Percentiles rank a stretch among this genome's conserved stretches.
Conservation (phyloP, 768 basidiomycete species). For the Daedaleopsis sinensis region DNA sequence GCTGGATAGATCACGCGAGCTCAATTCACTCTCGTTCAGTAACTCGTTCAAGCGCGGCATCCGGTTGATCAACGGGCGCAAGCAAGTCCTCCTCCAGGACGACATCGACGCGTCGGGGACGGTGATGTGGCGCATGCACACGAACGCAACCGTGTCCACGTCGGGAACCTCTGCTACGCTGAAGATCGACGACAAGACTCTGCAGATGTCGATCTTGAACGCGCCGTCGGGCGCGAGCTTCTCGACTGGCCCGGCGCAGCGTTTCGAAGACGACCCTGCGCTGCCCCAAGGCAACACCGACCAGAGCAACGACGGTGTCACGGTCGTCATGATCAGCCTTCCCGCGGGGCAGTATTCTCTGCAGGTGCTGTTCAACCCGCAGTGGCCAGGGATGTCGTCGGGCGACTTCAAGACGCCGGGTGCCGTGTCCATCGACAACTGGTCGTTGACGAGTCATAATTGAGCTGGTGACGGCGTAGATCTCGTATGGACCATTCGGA, state of each 20-base stretch:
- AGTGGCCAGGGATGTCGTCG: constrained; percentile 74
- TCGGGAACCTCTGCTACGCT: constrained; percentile 75
- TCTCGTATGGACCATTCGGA: background rate
- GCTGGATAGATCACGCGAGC: background rate
- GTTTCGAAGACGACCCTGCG: constrained; percentile 63
- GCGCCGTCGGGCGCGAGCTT: constrained; percentile 69
- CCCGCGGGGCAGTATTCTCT: constrained; percentile 71
- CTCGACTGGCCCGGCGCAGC: constrained; percentile 52
- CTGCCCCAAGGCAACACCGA: constrained; percentile 60
- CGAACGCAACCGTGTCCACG: constrained; percentile 78
- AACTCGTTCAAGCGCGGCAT: constrained; percentile 85
- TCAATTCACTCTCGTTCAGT: constrained; percentile 36
- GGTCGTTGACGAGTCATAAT: constrained; percentile 82
- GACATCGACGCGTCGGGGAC: constrained; percentile 66
- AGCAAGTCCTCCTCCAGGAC: constrained; percentile 91
- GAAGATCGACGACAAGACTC: constrained; percentile 65
- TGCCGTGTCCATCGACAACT: constrained; percentile 67
- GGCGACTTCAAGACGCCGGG: constrained; percentile 67
- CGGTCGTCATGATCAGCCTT: constrained; percentile 73
- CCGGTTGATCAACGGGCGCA: constrained; percentile 78
- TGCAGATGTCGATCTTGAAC: constrained; percentile 67
- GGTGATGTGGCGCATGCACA: constrained; percentile 92
- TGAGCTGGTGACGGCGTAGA: constrained; percentile 20
- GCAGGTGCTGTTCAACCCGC: constrained; percentile 91
- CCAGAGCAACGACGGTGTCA: constrained; percentile 77